These are phyloP conservation scores for Cryptosporidium sp. DNA, from an alignment of 169 alveolate genomes.

Conservation along the genomic window DNA sequence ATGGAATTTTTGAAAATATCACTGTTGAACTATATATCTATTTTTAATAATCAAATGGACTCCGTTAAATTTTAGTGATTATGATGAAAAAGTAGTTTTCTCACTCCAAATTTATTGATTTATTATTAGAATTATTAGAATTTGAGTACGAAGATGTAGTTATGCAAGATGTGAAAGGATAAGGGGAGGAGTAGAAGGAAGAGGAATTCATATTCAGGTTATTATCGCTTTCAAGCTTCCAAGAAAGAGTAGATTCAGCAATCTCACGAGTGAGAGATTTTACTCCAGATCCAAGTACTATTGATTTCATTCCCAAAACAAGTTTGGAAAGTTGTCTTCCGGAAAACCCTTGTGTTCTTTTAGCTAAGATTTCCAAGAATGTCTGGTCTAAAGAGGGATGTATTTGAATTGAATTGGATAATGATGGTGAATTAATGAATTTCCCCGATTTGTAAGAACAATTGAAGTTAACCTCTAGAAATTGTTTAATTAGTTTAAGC, in stretches of 20 bases:
- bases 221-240: slow-evolving; percentile 77
- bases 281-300: slow-evolving; percentile 85
- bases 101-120: too few relatives aligned
- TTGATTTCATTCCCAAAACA: slow-evolving; percentile 84
- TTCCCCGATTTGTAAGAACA: slow-evolving; percentile 44
- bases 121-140: background rate
- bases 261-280: slow-evolving; percentile 81
- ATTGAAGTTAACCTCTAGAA: slow-evolving; percentile 89
- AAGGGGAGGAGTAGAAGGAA: background rate
- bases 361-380: slow-evolving; percentile 85
- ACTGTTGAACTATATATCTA: background rate
- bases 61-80: too few relatives aligned
- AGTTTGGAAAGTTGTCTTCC: slow-evolving; percentile 95
- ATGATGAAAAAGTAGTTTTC: background rate
- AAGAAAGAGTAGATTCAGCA: slow-evolving; percentile 83
- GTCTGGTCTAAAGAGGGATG: slow-evolving; percentile 85
- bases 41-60: too few relatives aligned
- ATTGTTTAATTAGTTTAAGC: slow-evolving; percentile 89
- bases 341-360: slow-evolving; percentile 92
- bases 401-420: slow-evolving; percentile 48
- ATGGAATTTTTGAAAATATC: background rate
- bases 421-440: background rate
- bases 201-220: background rate
- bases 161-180: background rate
- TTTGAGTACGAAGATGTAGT: background rate